Evolutionary conservation across 306 rosid species (phyloP).

Genomic region (Trichosanthes truncata): DNA sequence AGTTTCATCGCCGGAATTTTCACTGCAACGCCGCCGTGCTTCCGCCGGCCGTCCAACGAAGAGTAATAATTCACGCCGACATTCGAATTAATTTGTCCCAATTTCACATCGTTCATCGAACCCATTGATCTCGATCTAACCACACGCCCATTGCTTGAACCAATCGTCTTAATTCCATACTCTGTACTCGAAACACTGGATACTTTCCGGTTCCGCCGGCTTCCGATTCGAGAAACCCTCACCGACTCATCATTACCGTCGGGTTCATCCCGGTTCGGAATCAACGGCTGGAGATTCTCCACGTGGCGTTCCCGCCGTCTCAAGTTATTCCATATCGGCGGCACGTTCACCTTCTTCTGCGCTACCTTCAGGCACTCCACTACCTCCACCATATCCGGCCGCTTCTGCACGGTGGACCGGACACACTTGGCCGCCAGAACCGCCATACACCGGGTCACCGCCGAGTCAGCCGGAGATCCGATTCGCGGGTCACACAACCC

Average conservation of each 20-base stretch:
- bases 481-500: constrained; percentile 47
- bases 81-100: constrained; percentile 1
- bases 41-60: constrained; percentile 16
- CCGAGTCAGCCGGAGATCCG: constrained; percentile 30
- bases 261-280: background rate
- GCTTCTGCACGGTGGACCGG: constrained; percentile 50
- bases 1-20: constrained; percentile 22
- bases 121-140: constrained; percentile 49
- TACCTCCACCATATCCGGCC: constrained; percentile 72
- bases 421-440: constrained; percentile 65
- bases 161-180: constrained; percentile 12
- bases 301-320: constrained; percentile 8
- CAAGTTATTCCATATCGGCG: constrained; percentile 9
- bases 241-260: constrained; percentile 4
- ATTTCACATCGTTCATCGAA: constrained; percentile 15
- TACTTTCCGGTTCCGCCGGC: constrained; percentile 36
- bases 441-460: constrained; percentile 31
- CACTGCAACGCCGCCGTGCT: constrained; percentile 15
- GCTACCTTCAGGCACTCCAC: constrained; percentile 40
- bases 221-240: background rate
- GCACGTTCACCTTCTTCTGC: constrained; percentile 24
- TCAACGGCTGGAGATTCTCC: constrained; percentile 7
- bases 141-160: constrained; percentile 9
- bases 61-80: background rate
- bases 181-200: constrained; percentile 9